Base-by-base conservation (phyloP, 768 basidiomycete species). In the Amanita jacksonii region DNA sequence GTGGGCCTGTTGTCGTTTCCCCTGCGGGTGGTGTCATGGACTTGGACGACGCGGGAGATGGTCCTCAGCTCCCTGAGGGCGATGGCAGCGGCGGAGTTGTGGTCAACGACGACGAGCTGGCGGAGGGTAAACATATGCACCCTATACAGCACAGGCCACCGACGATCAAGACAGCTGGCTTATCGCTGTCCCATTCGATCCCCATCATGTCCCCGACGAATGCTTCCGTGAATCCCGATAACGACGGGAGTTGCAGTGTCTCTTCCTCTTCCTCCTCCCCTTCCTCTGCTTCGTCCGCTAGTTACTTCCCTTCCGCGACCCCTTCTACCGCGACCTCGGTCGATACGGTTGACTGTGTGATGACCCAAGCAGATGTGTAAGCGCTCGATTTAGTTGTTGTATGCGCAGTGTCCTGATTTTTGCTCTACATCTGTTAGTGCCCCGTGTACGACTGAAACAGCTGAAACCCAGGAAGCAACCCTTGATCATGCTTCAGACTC, bases 71-170 rank as follows among this genome's bases (percentile, higher is more conserved):
- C n/a, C n/a, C n/a, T n/a, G n/a, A n/a, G n/a, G n/a, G n/a, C n/a
- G n/a, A n/a, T n/a, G n/a, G n/a, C n/a, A n/a, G n/a, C n/a, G n/a
- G n/a, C n/a, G n/a, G n/a, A n/a, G 54, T 51, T 13, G 52, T 49
- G 13, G 53, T 61, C 30, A 55, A 62, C 27, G 55, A 64, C 43
- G 54, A 54, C 20, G 38, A 57, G 6, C 47, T 54, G 38, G 61
- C 67, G 32, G 56, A 54, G 16, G 59, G 60, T 41, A 57, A 57
- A 43, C 72, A 77, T 55, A 80, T 80, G 78, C 78, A 80, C 54
- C 74, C 74, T 16, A 65, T 74, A 20, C 57, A 62, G 5, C 65
- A 64, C 25, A 65, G 68, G 23, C 27, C 27, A 6, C 55, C 57
- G 4, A 49, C 39, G 15, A 38, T 49, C 44, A 41, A 45, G 27